Conservation (phyloP, 768 basidiomycete genomes). For the Rubroboletus satanas region DNA sequence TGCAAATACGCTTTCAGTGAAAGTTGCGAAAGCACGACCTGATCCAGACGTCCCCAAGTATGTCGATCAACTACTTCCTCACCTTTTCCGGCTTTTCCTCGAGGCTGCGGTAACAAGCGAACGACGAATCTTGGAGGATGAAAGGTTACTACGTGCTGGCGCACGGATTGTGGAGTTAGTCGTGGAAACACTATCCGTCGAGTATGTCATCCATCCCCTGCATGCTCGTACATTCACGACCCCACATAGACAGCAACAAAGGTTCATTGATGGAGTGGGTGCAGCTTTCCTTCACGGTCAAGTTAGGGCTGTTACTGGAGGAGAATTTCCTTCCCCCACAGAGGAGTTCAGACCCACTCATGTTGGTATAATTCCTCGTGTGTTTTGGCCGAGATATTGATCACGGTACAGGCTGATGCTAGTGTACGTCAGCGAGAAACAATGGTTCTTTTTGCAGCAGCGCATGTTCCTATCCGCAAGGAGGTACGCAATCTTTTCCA, state of each 20-base stretch:
- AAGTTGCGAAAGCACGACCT: constrained; percentile 40
- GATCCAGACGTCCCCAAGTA: constrained; percentile 80
- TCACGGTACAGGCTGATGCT: constrained; percentile 14
- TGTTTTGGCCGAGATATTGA: background rate
- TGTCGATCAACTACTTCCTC: constrained; percentile 68
- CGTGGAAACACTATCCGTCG: constrained; percentile 54
- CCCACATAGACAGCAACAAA: constrained; percentile 52
- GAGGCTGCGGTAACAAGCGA: constrained; percentile 32
- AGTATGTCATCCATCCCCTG: constrained; percentile 48
- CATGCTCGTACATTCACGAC: background rate
- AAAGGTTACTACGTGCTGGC: constrained; percentile 38
- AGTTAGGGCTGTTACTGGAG: constrained; percentile 49
- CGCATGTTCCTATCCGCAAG: constrained; percentile 57
- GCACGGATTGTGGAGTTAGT: constrained; percentile 67
- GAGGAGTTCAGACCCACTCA: constrained; percentile 46
- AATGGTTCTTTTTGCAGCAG: constrained; percentile 62
- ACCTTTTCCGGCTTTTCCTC: constrained; percentile 65
- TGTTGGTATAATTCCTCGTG: constrained; percentile 34
- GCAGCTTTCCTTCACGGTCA: constrained; percentile 41
- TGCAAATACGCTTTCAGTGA: constrained; percentile 52
- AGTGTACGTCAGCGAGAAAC: constrained; percentile 53
- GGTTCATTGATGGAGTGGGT: constrained; percentile 44
- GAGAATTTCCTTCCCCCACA: constrained; percentile 41
- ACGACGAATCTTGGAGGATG: constrained; percentile 34
- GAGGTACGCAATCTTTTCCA: constrained; percentile 45